Percentiles rank a stretch among this genome's conserved stretches.
These are phyloP conservation scores for Ogataea zsoltii DNA, from an alignment of 805 yeast species.

Conservation along the genomic window DNA sequence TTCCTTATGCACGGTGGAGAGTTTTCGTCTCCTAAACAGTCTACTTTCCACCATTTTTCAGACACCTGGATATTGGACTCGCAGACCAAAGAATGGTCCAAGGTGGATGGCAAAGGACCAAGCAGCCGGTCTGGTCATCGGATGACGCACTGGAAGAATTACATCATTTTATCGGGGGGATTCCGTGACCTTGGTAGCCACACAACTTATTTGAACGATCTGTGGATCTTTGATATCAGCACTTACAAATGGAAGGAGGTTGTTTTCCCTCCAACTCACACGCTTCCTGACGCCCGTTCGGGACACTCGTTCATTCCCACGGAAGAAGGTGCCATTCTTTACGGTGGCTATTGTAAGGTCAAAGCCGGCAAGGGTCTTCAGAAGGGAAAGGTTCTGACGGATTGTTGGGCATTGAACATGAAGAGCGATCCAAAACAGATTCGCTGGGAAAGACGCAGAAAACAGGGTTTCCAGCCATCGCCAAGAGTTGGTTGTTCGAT, in stretches of 20 bases:
- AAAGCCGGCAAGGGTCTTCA: conserved; percentile 86
- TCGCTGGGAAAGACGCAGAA: conserved; percentile 87
- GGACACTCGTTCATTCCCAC: conserved; percentile 86
- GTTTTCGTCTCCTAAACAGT: conserved; percentile 93
- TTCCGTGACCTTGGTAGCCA: conserved; percentile 85
- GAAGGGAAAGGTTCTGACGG: conserved; percentile 86
- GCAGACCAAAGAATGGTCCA: conserved; percentile 84
- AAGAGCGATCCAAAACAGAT: conserved; percentile 73
- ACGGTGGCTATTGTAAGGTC: conserved; percentile 94
- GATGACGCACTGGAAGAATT: conserved; percentile 89
- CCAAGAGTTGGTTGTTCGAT: conserved; percentile 94
- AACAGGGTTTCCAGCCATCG: conserved; percentile 87
- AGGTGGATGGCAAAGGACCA: conserved; percentile 79
- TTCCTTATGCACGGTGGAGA: conserved; percentile 93
- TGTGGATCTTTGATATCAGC: conserved; percentile 91
- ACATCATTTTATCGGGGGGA: conserved; percentile 83
- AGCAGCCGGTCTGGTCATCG: conserved; percentile 91
- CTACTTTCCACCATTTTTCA: conserved; percentile 93
- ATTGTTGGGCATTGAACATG: conserved; percentile 87
- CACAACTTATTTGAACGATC: conserved; percentile 79
- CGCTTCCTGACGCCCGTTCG: conserved; percentile 86
- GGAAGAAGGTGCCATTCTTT: conserved; percentile 78
- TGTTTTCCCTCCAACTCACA: conserved; percentile 78
- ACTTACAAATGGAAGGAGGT: conserved; percentile 89
- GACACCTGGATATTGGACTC: conserved; percentile 95